These are phyloP conservation scores for Picea mariana DNA, from an alignment of 83 land plant species.

Conservation along the genomic window DNA sequence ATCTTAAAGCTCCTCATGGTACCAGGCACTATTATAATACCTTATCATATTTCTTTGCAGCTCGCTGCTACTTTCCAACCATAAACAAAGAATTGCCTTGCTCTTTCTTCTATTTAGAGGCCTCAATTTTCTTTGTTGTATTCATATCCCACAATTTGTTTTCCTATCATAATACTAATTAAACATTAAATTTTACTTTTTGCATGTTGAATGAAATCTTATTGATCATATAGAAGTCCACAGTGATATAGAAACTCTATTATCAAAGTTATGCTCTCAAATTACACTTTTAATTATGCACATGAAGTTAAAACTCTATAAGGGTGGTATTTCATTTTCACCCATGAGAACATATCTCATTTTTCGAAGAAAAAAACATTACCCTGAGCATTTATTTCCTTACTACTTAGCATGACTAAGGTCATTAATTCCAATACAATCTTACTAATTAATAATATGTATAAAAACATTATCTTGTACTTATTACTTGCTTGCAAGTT, in stretches of 20 bases:
- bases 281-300: neutral
- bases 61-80: slow-evolving; percentile 68
- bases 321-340: neutral
- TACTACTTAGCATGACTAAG: too few relatives aligned
- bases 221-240: neutral
- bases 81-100: slow-evolving; percentile 76
- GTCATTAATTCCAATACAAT: too few relatives aligned
- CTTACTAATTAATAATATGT: too few relatives aligned
- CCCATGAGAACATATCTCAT: too few relatives aligned
- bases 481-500: too few relatives aligned
- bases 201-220: neutral
- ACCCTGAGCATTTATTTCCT: too few relatives aligned
- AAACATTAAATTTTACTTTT: neutral
- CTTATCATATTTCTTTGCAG: slow-evolving; percentile 80
- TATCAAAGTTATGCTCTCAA: neutral
- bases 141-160: slow-evolving; percentile 84
- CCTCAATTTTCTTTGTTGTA: slow-evolving; percentile 60
- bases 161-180: slow-evolving; percentile 42
- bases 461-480: neutral
- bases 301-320: neutral
- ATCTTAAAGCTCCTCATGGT: neutral
- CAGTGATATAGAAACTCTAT: neutral
- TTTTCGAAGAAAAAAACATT: too few relatives aligned
- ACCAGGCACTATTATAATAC: slow-evolving; percentile 25
- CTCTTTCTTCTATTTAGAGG: slow-evolving; percentile 72